phyloP scores from a whole-genome alignment of 805 yeast species.

The Tetrapisispora arboricola region DNA sequence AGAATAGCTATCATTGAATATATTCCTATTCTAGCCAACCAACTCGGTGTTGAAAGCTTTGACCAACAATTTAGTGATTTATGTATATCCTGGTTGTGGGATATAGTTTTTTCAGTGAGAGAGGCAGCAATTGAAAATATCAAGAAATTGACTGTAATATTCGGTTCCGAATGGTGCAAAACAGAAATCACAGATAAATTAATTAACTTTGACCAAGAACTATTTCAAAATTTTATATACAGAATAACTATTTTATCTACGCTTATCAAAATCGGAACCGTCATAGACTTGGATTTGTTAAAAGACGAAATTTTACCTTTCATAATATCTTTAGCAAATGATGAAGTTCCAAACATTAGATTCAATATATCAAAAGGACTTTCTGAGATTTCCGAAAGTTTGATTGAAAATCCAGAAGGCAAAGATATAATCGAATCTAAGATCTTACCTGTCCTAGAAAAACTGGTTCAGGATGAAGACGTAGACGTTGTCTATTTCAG shows the following conservation, averaged over 20 bases:
- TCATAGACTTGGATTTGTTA: conserved; percentile 47
- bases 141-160: conserved; percentile 67
- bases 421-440: conserved; percentile 36
- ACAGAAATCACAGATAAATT: conserved; percentile 71
- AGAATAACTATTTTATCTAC: conserved; percentile 88
- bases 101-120: conserved; percentile 89
- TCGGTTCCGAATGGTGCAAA: conserved; percentile 92
- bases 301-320: conserved; percentile 68
- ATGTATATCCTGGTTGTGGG: conserved; percentile 98
- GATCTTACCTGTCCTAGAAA: conserved; percentile 56
- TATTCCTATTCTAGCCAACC: conserved; percentile 88
- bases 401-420: conserved; percentile 30
- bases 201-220: conserved; percentile 35
- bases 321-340: conserved; percentile 57
- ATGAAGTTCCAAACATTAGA: conserved; percentile 88
- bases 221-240: conserved; percentile 64
- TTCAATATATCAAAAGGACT: conserved; percentile 90
- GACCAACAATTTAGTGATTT: conserved; percentile 83
- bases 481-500: conserved; percentile 87
- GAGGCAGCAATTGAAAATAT: conserved; percentile 89
- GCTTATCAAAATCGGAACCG: conserved; percentile 71
- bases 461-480: conserved; percentile 62
- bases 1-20: conserved; percentile 94
- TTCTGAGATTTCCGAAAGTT: conserved; percentile 42
- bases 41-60: conserved; percentile 86